Evolutionary conservation across 177 flowering plant genomes (phyloP).

Genomic region (Vitis hybrid): DNA sequence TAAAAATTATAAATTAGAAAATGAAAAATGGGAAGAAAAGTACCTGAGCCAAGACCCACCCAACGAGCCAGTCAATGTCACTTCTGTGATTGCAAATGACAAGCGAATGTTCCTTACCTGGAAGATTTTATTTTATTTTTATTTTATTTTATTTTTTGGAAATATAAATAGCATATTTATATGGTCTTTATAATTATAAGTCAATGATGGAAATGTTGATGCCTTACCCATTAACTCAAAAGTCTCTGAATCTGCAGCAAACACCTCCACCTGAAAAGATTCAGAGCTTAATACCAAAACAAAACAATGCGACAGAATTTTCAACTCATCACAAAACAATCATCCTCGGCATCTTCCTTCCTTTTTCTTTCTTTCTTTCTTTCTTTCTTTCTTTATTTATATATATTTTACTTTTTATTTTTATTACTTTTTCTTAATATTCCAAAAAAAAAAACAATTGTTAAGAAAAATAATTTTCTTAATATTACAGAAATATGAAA

Average conservation of each 20-base stretch:
- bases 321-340: neutral
- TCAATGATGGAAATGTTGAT: slow-evolving; percentile 1
- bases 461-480: too few relatives aligned
- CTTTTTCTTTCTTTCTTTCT: too few relatives aligned
- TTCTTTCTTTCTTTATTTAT: too few relatives aligned
- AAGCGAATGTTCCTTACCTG: slow-evolving; percentile 96
- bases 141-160: neutral
- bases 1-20: neutral
- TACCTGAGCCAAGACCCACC: slow-evolving; percentile 97
- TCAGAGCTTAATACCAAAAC: neutral
- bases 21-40: neutral
- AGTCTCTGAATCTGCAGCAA: slow-evolving; percentile 67
- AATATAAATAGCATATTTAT: neutral
- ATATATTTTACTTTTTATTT: too few relatives aligned
- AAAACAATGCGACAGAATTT: neutral
- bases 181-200: neutral
- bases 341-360: too few relatives aligned
- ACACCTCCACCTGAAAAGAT: slow-evolving; percentile 58
- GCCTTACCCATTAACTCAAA: slow-evolving; percentile 65
- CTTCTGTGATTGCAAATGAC: slow-evolving; percentile 79
- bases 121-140: slow-evolving; percentile 7
- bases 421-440: too few relatives aligned
- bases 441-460: too few relatives aligned
- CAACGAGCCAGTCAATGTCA: slow-evolving; percentile 97
- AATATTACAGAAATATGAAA: too few relatives aligned